A percentile compares a stretch with the other conserved stretches of the same genome.
phyloP scores from a whole-genome alignment of 2,329 filamentous ascomycete species.

The Aspergillus sp. region DNA sequence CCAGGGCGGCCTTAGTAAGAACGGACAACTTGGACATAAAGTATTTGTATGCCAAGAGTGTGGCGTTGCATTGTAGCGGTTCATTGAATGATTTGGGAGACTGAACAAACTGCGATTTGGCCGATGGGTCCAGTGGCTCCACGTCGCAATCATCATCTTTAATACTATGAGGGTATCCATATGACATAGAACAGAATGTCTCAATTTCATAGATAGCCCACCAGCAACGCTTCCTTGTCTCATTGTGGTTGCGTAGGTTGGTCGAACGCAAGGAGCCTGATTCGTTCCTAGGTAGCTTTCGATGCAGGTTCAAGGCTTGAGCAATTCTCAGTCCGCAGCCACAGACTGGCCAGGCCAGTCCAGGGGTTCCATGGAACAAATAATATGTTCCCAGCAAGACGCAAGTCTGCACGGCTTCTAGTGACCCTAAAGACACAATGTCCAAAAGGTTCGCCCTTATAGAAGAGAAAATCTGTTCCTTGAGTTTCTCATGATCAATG shows the following conservation, averaged over 20 bases:
- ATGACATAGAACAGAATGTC: slow-evolving; percentile 37
- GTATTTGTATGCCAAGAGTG: slow-evolving; percentile 18
- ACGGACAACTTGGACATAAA: slow-evolving; percentile 19
- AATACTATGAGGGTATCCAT: slow-evolving; percentile 34
- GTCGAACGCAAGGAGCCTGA: not conserved
- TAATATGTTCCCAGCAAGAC: slow-evolving; percentile 35
- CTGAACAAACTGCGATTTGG: slow-evolving; percentile 4
- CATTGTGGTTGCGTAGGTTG: slow-evolving; percentile 6
- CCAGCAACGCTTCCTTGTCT: slow-evolving; percentile 34
- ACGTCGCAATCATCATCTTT: slow-evolving; percentile 28
- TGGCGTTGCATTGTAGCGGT: slow-evolving; percentile 6
- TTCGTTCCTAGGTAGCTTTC: slow-evolving; percentile 1
- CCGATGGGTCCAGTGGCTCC: slow-evolving; percentile 21
- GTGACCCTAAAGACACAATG: slow-evolving; percentile 15
- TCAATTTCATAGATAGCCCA: slow-evolving; percentile 41
- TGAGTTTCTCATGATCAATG: slow-evolving; percentile 3
- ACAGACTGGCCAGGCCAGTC: slow-evolving; percentile 35
- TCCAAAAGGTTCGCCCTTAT: slow-evolving; percentile 15
- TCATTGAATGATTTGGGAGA: slow-evolving; percentile 7
- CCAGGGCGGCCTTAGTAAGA: slow-evolving; percentile 10
- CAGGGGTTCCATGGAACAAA: slow-evolving; percentile 31
- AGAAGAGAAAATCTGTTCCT: slow-evolving; percentile 10
- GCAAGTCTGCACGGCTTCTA: slow-evolving; percentile 32
- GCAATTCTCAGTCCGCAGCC: slow-evolving; percentile 33
- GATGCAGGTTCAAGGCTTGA: slow-evolving; percentile 31